Evolutionary conservation across 78 protist species (phyloP).

Genomic region (Thecamonas trahens): DNA sequence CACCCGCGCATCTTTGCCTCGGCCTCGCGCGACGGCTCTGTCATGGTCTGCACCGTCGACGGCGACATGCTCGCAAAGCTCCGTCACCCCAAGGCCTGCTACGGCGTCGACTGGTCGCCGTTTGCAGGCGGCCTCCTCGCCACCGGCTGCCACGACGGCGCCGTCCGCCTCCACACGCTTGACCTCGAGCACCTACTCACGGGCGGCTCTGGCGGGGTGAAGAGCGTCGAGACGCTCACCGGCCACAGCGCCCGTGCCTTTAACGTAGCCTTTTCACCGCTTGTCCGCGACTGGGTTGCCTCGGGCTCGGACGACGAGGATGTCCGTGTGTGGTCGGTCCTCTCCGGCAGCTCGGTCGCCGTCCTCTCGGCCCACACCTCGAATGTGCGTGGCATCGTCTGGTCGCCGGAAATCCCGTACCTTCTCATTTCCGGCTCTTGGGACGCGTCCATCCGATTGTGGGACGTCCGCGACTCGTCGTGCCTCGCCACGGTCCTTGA

Average conservation of each 20-base stretch:
- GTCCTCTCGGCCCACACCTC: slow-evolving; percentile 20
- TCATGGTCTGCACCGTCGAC: no score
- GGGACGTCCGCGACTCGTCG: neutral
- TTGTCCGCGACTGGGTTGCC: slow-evolving; percentile 18
- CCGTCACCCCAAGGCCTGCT: neutral
- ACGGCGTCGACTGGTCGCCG: slow-evolving; percentile 1
- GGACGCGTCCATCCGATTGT: slow-evolving; percentile 31
- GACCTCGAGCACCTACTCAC: neutral
- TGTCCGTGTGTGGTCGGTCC: slow-evolving; percentile 20
- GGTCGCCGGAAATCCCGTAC: slow-evolving; percentile 25
- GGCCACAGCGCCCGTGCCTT: slow-evolving; percentile 17
- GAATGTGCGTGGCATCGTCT: slow-evolving; percentile 26
- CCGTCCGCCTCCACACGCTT: neutral
- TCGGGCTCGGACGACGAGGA: slow-evolving; percentile 34
- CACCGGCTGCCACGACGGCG: neutral
- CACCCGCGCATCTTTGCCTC: no score
- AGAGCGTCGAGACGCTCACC: neutral
- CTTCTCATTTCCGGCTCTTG: slow-evolving; percentile 33
- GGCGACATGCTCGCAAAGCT: no score
- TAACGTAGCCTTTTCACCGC: slow-evolving; percentile 28
- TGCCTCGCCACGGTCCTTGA: slow-evolving; percentile 20
- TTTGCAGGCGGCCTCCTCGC: neutral
- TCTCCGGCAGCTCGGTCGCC: neutral
- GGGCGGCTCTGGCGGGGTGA: no score
- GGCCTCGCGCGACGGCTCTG: no score